Base-by-base conservation (phyloP, 306 rosid genomes). In the Vigna radiata region DNA sequence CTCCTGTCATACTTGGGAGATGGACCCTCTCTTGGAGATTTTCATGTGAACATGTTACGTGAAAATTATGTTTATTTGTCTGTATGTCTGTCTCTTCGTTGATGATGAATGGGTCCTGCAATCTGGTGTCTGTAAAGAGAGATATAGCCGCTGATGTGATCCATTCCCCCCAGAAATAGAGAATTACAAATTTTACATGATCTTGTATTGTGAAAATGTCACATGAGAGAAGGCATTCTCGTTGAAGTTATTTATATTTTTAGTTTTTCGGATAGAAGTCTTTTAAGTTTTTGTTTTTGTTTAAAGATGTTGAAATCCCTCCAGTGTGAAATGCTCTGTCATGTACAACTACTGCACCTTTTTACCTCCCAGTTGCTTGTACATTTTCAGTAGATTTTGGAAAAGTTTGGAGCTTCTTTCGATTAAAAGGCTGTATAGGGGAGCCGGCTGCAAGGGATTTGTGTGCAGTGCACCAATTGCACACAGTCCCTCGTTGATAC, bases 401-500 rank as follows among this genome's bases (percentile, higher is more conserved):
- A 70, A 33, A 37, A 49, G 27, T n/a, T 15, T 48, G 39, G 49
- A 50, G 50, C 68, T 52, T 52, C 19, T 50, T 25, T 16, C 62
- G 18, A 21, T 53, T 52, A 54, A 82, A 41, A 33, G 17, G 29
- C 23, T 63, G 27, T 33, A 44, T 59, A 8, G 70, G 18, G 70
- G 18, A 60, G 29, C 49, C 67, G 7, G 36, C 67, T 72, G 13
- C 17, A 31, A 5, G 69, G 21, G 67, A 52, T 75, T 59, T 69
- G 76, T 41, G 50, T 69, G 77, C 46, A 70, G 59, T 7, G 13
- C 14, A 53, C 13, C 70, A 41, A 1, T 39, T 65, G 52, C 52
- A 41, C 17, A 5, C 6, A 13, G 77, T 62, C 55, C 70, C 73
- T 75, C 54, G 31, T 70, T 68, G 52, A 25, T 76, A 61, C 78